Base-by-base conservation (phyloP, 129 eudicot species). In the Pittosporum tobira region DNA sequence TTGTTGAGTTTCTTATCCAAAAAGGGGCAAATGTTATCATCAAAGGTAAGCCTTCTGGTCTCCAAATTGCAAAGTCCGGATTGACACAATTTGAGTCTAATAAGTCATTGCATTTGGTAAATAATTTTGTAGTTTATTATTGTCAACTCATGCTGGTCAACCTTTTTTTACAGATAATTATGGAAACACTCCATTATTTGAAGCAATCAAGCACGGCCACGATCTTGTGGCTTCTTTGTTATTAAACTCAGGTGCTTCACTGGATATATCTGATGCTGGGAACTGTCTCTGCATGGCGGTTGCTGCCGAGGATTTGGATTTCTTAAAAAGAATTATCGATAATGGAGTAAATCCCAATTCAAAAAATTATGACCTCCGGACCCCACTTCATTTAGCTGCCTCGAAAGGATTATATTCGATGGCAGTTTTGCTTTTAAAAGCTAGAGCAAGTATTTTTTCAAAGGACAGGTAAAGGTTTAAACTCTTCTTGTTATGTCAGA, bases 361-460 rank as follows among this genome's bases (percentile, higher is more conserved):
- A 36, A 67, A 69, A 62, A 73, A 81, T 55, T 85, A 85, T 67
- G 87, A 85, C 48, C 79, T 53, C 22, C 79, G 84, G 57, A 81
- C 84, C 4, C 88, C 94, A 48, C 83, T 84, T 48, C 94, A 84
- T 69, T 13, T 84, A 45, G 83, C 85, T 48, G 80, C 83, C 40
- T 72, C 94, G 44, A 73, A 78, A 70, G 88, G 88, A 16, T 67
- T 67, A 36, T 85, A 66, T 57, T 26, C 50, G 21, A 63, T 59
- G 27, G 63, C 79, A 54, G 38, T 55, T 15, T 27, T 75, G 37
- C 85, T 81, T 57, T 36, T 85, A 27, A 73, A 85, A 48, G 73
- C 72, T 40, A 83, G 85, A 52, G 88, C 85, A 30, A 81, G 83
- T 57, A 85, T 75, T 18, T 57, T 73, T 48, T 52, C 84, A 25